A percentile compares a stretch with the other conserved stretches of the same genome.
phyloP scores from a whole-genome alignment of 1,284 basidiomycete species.

The Vanrija sp. region DNA sequence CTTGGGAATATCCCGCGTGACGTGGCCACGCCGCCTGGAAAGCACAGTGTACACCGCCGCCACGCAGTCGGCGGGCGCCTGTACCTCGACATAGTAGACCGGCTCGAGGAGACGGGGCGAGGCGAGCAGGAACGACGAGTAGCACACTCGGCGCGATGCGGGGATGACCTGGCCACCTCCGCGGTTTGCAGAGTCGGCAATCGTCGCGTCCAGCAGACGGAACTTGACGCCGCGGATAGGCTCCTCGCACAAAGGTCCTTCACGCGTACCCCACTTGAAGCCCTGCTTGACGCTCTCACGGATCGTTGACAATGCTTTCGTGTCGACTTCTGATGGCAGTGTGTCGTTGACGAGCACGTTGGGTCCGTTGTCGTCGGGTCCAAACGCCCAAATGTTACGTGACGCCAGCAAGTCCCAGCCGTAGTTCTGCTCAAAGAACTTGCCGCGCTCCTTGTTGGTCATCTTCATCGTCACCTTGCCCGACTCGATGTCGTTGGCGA shows the following conservation, averaged over 20 bases:
- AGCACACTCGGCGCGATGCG: slow-evolving; percentile 91
- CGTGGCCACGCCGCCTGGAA: slow-evolving; percentile 91
- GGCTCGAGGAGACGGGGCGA: slow-evolving; percentile 92
- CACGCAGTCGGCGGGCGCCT: slow-evolving; percentile 96
- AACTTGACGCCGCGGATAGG: slow-evolving; percentile 99
- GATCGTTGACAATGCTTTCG: slow-evolving; percentile 81
- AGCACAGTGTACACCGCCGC: slow-evolving; percentile 97
- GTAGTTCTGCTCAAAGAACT: slow-evolving; percentile 92
- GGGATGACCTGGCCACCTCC: slow-evolving; percentile 98
- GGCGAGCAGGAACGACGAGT: slow-evolving; percentile 97
- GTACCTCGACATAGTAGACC: slow-evolving; percentile 96
- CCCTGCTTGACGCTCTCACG: slow-evolving; percentile 97
- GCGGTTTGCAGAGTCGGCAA: slow-evolving; percentile 91
- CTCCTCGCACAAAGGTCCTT: slow-evolving; percentile 97
- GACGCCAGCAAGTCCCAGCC: slow-evolving; percentile 98
- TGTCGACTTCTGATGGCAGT: slow-evolving; percentile 90
- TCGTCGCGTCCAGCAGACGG: slow-evolving; percentile 82
- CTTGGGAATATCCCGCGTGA: slow-evolving; percentile 95
- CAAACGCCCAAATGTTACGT: slow-evolving; percentile 99
- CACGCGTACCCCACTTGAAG: slow-evolving; percentile 97
- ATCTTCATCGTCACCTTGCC: slow-evolving; percentile 89
- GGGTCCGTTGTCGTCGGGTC: slow-evolving; percentile 89
- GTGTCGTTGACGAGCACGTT: slow-evolving; percentile 96
- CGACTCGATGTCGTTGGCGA: slow-evolving; percentile 89
- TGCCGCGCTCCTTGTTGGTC: slow-evolving; percentile 86